These are phyloP conservation scores for Trifolium pratense DNA, from an alignment of 306 rosid species.

Conservation along the genomic window DNA sequence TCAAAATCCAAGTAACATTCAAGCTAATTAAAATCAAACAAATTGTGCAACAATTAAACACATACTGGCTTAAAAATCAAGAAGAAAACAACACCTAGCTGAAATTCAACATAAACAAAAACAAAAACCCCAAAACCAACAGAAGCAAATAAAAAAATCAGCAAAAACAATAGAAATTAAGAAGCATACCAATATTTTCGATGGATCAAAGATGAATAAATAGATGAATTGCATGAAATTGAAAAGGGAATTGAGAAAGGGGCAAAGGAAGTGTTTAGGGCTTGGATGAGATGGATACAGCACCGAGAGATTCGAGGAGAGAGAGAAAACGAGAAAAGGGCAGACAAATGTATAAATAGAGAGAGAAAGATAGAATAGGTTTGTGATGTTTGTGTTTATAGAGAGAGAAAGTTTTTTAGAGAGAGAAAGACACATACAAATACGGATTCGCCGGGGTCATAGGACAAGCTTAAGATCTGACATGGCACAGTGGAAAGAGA, in stretches of 20 bases:
- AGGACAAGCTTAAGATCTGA: conserved; percentile 88
- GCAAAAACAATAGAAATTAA: conserved; percentile 44
- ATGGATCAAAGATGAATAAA: conserved; percentile 61
- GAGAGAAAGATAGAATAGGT: conserved; percentile 57
- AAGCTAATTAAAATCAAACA: conserved; percentile 38
- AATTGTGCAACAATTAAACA: conserved; percentile 39
- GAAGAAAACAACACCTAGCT: conserved; percentile 39
- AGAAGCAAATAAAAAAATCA: conserved; percentile 28
- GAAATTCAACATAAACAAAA: conserved; percentile 38
- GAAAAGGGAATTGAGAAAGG: background rate
- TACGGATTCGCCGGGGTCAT: conserved; percentile 94
- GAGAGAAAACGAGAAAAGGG: conserved; percentile 54
- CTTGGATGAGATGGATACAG: conserved; percentile 47
- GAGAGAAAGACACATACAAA: conserved; percentile 66
- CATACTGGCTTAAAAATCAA: conserved; percentile 34
- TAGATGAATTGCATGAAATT: conserved; percentile 46
- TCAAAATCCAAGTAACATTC: conserved; percentile 44
- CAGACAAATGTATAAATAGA: conserved; percentile 57
- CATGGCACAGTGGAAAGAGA: conserved; percentile 65
- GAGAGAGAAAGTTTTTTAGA: conserved; percentile 51
- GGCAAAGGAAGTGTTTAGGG: conserved; percentile 68
- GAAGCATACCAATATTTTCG: conserved; percentile 56
- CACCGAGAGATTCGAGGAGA: conserved; percentile 47
- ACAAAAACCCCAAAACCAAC: conserved; percentile 42
- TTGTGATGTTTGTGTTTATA: conserved; percentile 39